Conservation (phyloP, 345 rosid species). For the Psidium friedrichsthalianum region DNA sequence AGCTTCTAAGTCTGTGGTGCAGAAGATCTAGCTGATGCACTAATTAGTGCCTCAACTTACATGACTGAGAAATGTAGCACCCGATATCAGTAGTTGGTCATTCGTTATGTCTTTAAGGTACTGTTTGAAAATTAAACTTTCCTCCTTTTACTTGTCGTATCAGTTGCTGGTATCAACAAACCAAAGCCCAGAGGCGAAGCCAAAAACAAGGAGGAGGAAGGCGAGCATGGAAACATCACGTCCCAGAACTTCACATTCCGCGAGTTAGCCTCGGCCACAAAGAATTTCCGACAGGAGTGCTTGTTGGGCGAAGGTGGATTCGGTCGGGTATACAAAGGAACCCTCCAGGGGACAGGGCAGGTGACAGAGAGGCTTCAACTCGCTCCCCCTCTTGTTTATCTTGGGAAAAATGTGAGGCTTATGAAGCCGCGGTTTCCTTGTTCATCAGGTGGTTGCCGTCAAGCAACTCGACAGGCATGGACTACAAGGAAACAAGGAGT, state of each 20-base stretch:
- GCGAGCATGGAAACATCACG: neutral
- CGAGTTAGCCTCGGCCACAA: conserved; percentile 19
- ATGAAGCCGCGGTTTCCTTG: neutral
- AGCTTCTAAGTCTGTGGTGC: neutral
- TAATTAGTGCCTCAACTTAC: neutral
- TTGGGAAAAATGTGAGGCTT: neutral
- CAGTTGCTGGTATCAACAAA: conserved; percentile 11
- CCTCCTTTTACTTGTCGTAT: neutral
- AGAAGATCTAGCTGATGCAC: neutral
- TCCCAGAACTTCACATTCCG: conserved; percentile 18
- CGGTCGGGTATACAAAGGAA: conserved; percentile 22
- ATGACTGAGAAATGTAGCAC: neutral
- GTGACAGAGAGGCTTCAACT: neutral
- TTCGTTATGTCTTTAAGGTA: neutral
- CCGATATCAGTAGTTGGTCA: neutral
- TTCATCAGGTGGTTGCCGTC: conserved; percentile 18
- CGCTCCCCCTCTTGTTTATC: neutral
- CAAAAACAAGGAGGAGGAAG: neutral
- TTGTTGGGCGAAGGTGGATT: conserved; percentile 21
- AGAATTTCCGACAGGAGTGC: conserved; percentile 22
- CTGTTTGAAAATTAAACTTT: neutral
- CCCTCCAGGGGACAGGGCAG: conserved; percentile 14
- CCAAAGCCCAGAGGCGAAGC: conserved; percentile 2
- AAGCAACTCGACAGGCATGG: conserved; percentile 20
- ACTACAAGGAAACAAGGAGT: conserved; percentile 20